Conservation (phyloP, 257 asterid species). For the Euphrasia confusa region DNA sequence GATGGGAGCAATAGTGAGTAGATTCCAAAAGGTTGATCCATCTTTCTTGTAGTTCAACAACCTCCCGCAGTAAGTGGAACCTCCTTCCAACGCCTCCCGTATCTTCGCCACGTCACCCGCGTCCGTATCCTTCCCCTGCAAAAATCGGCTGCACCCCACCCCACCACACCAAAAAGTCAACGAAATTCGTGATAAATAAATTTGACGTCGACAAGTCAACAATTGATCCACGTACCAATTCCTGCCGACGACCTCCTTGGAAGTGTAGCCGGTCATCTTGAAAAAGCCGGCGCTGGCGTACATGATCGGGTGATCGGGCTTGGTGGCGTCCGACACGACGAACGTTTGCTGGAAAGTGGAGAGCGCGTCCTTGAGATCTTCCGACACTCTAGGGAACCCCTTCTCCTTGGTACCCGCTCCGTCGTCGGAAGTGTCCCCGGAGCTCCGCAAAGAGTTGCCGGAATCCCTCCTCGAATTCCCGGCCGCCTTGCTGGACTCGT, state of each 20-base stretch:
- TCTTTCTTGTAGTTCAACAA: conserved; percentile 92
- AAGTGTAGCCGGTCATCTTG: conserved; percentile 95
- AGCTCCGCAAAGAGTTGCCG: conserved; percentile 64
- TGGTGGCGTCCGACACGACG: conserved; percentile 93
- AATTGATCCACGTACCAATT: conserved; percentile 86
- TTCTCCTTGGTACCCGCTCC: conserved; percentile 24
- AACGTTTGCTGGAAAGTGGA: conserved; percentile 96
- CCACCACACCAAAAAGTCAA: too few species aligned
- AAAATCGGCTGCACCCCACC: conserved; percentile 63
- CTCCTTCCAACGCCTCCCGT: conserved; percentile 59
- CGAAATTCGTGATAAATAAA: too few species aligned
- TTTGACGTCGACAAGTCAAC: too few species aligned
- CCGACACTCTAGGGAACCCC: conserved; percentile 44
- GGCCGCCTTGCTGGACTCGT: conserved; percentile 33
- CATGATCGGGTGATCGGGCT: conserved; percentile 78
- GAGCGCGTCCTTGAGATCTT: conserved; percentile 79
- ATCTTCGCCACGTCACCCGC: conserved; percentile 86
- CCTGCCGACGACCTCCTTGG: conserved; percentile 84
- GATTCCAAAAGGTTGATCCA: conserved; percentile 95
- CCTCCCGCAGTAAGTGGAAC: conserved; percentile 77
- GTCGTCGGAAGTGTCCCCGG: conserved; percentile 75
- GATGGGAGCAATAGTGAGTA: conserved; percentile 90
- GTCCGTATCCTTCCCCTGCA: conserved; percentile 85
- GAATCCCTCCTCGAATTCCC: conserved; percentile 57
- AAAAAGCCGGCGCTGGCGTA: conserved; percentile 98